Evolutionary conservation across 73 alveolate genomes (phyloP).

Genomic region (Uronychia setigera): DNA sequence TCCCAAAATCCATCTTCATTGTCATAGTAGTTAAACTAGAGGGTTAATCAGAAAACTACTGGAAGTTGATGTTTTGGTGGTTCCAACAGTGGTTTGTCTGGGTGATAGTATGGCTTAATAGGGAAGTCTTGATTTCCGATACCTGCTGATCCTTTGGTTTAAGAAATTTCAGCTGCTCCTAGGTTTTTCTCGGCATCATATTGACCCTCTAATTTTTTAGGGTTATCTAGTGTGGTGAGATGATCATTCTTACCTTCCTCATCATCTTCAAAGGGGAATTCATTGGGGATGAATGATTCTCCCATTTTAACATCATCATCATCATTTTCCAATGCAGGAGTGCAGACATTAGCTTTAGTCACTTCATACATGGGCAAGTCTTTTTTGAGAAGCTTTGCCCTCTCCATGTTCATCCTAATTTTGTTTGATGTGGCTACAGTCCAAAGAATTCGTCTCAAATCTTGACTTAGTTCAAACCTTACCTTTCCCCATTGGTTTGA

Average conservation of each 20-base stretch:
- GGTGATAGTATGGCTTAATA: constrained; percentile 12
- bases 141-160: background rate
- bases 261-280: background rate
- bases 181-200: background rate
- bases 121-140: constrained; percentile 7
- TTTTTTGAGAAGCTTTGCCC: background rate
- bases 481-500: constrained; percentile 18
- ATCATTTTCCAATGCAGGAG: background rate
- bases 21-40: constrained; percentile 20
- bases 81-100: background rate
- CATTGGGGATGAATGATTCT: background rate
- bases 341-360: background rate
- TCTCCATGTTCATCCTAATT: constrained; percentile 19
- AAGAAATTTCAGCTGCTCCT: background rate
- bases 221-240: background rate
- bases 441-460: constrained; percentile 12
- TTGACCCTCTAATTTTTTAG: background rate
- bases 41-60: background rate
- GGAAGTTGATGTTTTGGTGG: background rate
- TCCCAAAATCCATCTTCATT: constrained; percentile 53
- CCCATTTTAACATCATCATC: background rate
- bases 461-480: background rate
- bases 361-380: background rate
- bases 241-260: background rate
- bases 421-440: constrained; percentile 16